Evolutionary conservation across 139 green algal species (phyloP).

Genomic region (Chlorella ohadii): DNA sequence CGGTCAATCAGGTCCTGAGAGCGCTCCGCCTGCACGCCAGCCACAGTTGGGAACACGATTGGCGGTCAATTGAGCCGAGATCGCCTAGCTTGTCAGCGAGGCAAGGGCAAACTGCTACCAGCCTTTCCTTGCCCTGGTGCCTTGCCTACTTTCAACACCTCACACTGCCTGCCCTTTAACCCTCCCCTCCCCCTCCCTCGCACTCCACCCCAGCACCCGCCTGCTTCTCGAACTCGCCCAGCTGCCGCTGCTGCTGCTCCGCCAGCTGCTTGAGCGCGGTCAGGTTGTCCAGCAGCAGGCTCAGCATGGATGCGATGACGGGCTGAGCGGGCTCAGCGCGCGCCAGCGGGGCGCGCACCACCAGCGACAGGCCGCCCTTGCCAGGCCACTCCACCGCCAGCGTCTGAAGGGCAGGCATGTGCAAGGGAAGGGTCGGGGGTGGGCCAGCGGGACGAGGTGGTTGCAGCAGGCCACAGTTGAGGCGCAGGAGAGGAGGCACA

Average conservation of each 20-base stretch:
- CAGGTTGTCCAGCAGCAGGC: conserved; percentile 19
- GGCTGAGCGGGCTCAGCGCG: neutral
- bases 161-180: neutral
- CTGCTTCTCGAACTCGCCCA: conserved; percentile 4
- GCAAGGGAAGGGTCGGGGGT: neutral
- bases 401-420: neutral
- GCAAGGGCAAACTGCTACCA: too few species aligned
- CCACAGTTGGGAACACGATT: neutral
- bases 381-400: neutral
- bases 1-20: neutral
- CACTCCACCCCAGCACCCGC: neutral
- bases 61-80: too few species aligned
- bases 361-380: neutral
- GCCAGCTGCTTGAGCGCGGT: neutral
- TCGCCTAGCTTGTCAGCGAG: too few species aligned
- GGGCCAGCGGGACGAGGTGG: neutral
- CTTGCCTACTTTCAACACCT: too few species aligned
- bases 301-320: neutral
- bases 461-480: neutral
- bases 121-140: too few species aligned
- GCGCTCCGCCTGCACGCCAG: neutral
- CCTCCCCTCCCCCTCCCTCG: neutral
- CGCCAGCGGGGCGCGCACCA: neutral
- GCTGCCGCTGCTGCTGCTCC: neutral
- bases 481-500: too few species aligned